Evolutionary conservation across 2,329 filamentous ascomycete genomes (phyloP).

Genomic region (Exserohilum rostratum): DNA sequence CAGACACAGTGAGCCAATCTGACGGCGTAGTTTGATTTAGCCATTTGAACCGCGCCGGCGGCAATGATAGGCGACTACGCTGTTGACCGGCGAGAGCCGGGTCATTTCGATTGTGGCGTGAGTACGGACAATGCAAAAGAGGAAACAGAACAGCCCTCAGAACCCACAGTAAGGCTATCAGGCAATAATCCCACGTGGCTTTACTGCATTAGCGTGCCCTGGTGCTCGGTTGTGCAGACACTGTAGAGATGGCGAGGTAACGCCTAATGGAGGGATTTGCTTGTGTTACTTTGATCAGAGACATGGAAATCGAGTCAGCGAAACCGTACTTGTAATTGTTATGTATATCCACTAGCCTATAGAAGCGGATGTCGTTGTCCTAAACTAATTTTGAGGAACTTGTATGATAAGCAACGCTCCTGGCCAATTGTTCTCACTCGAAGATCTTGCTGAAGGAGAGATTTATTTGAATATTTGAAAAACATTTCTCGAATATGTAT

Average conservation of each 20-base stretch:
- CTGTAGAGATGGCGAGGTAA: not conserved
- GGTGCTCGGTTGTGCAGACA: not conserved
- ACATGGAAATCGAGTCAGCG: not conserved
- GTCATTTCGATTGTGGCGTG: not conserved
- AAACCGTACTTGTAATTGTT: not conserved
- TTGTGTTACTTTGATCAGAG: not conserved
- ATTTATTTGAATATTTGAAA: too few species aligned
- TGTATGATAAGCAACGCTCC: not conserved
- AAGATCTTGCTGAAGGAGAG: not conserved
- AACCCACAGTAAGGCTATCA: not conserved
- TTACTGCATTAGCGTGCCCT: not conserved
- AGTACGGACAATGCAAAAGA: not conserved
- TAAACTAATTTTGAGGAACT: not conserved
- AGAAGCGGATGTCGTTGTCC: too few species aligned
- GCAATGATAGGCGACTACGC: conserved; percentile 16
- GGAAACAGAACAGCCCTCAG: not conserved
- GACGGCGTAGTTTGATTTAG: not conserved
- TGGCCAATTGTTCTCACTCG: not conserved
- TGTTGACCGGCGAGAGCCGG: conserved; percentile 7
- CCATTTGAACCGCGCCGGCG: conserved; percentile 13
- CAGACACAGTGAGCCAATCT: not conserved
- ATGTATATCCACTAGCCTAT: not conserved
- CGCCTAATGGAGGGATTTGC: not conserved
- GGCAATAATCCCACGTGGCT: not conserved
- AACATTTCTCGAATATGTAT: not conserved